Conservation (phyloP, 805 yeast species). For the Clavispora carvajalis region DNA sequence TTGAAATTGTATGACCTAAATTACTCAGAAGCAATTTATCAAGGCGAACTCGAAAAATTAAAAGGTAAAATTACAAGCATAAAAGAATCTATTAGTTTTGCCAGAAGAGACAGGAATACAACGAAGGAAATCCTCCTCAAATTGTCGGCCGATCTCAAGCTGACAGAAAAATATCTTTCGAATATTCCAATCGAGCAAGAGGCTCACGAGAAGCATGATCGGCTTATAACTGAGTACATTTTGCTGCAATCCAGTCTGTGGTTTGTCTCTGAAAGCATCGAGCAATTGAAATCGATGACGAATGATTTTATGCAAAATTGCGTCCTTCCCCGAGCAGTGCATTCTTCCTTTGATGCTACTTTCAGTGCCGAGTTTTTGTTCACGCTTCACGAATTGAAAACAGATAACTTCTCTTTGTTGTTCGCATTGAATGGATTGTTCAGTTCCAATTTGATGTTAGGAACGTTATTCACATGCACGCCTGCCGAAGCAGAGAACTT, state of each 20-base stretch:
- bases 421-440: conserved; percentile 44
- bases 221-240: conserved; percentile 24
- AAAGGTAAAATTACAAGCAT: conserved; percentile 29
- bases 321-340: conserved; percentile 68
- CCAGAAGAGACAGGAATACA: conserved; percentile 20
- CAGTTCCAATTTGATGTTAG: conserved; percentile 41
- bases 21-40: conserved; percentile 47
- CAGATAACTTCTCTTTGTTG: conserved; percentile 34
- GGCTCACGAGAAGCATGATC: conserved; percentile 41
- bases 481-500: conserved; percentile 75
- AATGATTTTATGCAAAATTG: conserved; percentile 53
- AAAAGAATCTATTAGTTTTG: conserved; percentile 27
- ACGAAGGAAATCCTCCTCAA: conserved; percentile 16
- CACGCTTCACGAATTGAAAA: conserved; percentile 36
- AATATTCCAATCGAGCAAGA: conserved; percentile 35
- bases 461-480: conserved; percentile 65
- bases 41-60: conserved; percentile 38
- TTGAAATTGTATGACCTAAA: conserved; percentile 66
- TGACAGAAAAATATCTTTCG: conserved; percentile 21
- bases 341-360: conserved; percentile 79
- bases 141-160: conserved; percentile 19
- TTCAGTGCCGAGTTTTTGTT: conserved; percentile 60
- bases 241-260: conserved; percentile 25
- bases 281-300: conserved; percentile 2
- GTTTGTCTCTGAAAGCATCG: conserved; percentile 26